phyloP scores from a whole-genome alignment of 495 filamentous ascomycete genomes.

The Aspergillus egyptiacus region DNA sequence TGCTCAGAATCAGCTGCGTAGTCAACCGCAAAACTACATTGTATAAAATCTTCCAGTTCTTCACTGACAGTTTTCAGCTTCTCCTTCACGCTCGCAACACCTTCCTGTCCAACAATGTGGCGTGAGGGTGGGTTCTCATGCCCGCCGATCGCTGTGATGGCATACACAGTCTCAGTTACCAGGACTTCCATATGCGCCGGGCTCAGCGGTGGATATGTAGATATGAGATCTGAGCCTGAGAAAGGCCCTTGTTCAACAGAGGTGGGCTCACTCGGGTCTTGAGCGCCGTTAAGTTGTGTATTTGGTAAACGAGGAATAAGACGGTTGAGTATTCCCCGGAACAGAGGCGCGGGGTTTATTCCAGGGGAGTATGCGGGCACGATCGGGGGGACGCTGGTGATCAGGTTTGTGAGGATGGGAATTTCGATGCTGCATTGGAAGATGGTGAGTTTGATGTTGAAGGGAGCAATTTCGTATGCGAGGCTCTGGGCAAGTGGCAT shows the following conservation, averaged over 20 bases:
- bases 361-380: slow-evolving; percentile 65
- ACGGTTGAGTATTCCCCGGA: slow-evolving; percentile 72
- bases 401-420: slow-evolving; percentile 73
- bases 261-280: slow-evolving; percentile 22
- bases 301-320: slow-evolving; percentile 54
- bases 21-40: slow-evolving; percentile 79
- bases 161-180: slow-evolving; percentile 84
- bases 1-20: slow-evolving; percentile 47
- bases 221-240: slow-evolving; percentile 51
- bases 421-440: slow-evolving; percentile 87
- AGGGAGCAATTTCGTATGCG: slow-evolving; percentile 94
- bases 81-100: slow-evolving; percentile 83
- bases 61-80: slow-evolving; percentile 95
- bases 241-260: slow-evolving; percentile 39
- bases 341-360: slow-evolving; percentile 70
- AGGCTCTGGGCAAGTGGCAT: slow-evolving; percentile 50
- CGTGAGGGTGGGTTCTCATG: slow-evolving; percentile 93
- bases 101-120: slow-evolving; percentile 91
- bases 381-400: slow-evolving; percentile 72
- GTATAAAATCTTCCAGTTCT: slow-evolving; percentile 92
- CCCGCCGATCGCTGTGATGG: slow-evolving; percentile 82
- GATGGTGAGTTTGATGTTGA: slow-evolving; percentile 94
- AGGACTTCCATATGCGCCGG: slow-evolving; percentile 60
- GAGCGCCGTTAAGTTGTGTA: slow-evolving; percentile 18
- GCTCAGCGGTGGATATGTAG: slow-evolving; percentile 64